Base-by-base conservation (phyloP, 2,329 filamentous ascomycete genomes). In the Trichoderma guizhouense region DNA sequence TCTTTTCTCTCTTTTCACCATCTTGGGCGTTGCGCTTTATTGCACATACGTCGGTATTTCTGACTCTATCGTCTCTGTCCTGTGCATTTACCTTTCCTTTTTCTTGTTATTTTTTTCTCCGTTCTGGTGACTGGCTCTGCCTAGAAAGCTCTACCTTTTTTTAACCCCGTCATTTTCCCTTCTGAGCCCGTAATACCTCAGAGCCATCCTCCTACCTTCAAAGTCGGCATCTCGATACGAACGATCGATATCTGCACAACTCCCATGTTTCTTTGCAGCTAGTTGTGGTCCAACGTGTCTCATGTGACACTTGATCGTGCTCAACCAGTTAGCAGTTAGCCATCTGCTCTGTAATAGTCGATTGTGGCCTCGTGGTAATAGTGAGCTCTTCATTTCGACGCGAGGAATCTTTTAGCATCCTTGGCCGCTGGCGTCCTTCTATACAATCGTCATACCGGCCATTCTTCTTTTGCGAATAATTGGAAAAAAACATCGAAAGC, bases 371-470 rank as follows among this genome's bases (percentile, higher is more conserved):
- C 82, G 81, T 82, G 84, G 85, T 86, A 81, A 84, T 75, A 85
- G 84, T 83, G 83, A 84, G 79, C 79, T 77, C 79, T 77, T 79
- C 76, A 74, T 76, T 77, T 74, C 67, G 77, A 80, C 79, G 79
- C 80, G 77, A 80, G 78, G 80, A 81, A 78, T 83, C 81, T 79
- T 83, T 77, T 80, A 77, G 79, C 79, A 77, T 77, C 78, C 77
- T 76, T 79, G 86, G 87, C 83, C 86, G 86, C 87, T 85, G 87
- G 87, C 87, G 86, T 86, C 87, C 86, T 85, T 82, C 77, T 77
- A 78, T 85, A 82, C 79, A 77, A 78, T 76, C 75, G 72, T 73
- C 75, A 51, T 66, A 60, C 30, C 51, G 28, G 66, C 65, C 55
- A 8, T 53, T 69, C 21, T 69, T 69, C 39, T 53, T 47, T 69